Conservation (phyloP, 495 filamentous ascomycete species). For the Friedmanniomyces simplex region DNA sequence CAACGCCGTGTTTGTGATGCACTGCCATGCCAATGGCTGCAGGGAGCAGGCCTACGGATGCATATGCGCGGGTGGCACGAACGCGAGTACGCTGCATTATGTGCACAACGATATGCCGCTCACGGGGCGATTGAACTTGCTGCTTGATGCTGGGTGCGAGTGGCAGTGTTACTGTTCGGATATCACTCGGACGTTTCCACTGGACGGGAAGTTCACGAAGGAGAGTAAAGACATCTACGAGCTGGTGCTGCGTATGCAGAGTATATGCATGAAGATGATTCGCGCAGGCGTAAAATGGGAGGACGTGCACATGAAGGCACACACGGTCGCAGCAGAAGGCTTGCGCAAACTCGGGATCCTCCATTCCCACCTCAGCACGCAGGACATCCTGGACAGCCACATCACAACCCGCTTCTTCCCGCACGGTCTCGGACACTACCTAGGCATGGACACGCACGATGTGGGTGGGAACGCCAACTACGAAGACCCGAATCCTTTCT, state of each 20-base stretch:
- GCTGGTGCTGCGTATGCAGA: constrained; percentile 79
- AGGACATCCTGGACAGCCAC: constrained; percentile 62
- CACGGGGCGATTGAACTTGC: constrained; percentile 56
- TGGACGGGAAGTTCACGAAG: constrained; percentile 60
- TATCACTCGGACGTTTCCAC: constrained; percentile 82
- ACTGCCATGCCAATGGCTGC: constrained; percentile 64
- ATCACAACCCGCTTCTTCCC: constrained; percentile 85
- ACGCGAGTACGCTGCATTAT: constrained; percentile 82
- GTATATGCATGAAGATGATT: constrained; percentile 57
- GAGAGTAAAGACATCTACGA: constrained; percentile 75
- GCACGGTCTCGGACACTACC: constrained; percentile 82
- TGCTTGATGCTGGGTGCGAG: constrained; percentile 79
- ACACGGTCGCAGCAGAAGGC: constrained; percentile 72
- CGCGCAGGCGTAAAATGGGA: constrained; percentile 79
- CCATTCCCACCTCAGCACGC: constrained; percentile 43
- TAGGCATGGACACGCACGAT: constrained; percentile 94
- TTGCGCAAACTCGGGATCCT: constrained; percentile 67
- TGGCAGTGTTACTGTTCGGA: constrained; percentile 73
- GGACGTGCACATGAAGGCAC: constrained; percentile 66
- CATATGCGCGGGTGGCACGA: constrained; percentile 67
- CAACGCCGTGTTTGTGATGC: constrained; percentile 62
- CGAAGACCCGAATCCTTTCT: constrained; percentile 71
- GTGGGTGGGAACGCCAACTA: constrained; percentile 83
- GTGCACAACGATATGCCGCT: constrained; percentile 63
- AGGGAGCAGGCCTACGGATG: constrained; percentile 74